Conservation (phyloP, 192 early-diverging fungal species). For the Linnemannia hyalina region DNA sequence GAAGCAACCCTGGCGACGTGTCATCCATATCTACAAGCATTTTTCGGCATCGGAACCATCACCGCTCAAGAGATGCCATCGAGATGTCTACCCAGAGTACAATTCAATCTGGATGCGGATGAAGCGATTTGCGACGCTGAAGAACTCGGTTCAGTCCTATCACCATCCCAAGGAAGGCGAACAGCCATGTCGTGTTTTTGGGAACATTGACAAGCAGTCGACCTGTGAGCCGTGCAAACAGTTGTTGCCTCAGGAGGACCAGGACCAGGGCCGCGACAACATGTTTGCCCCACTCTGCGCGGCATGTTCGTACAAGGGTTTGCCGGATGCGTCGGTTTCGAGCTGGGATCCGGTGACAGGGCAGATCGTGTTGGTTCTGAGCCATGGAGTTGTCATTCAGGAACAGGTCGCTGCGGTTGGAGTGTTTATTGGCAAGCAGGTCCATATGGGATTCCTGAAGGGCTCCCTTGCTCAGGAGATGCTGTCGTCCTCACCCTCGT, state of each 20-base stretch:
- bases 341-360: conserved; percentile 38
- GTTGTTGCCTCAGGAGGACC: background rate
- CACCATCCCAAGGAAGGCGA: conserved; percentile 1
- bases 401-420: conserved; percentile 48
- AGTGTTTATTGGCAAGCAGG: conserved; percentile 53
- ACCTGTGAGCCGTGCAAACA: conserved; percentile 6
- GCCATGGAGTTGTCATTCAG: conserved; percentile 41
- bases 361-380: conserved; percentile 26
- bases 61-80: conserved; percentile 50
- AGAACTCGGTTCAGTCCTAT: conserved; percentile 38
- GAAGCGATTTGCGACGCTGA: conserved; percentile 37
- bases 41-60: conserved; percentile 45
- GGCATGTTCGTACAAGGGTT: conserved; percentile 36
- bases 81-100: conserved; percentile 54
- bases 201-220: background rate
- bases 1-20: conserved; percentile 48
- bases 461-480: conserved; percentile 48
- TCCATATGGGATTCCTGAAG: conserved; percentile 51
- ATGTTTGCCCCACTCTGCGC: conserved; percentile 16
- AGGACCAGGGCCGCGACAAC: background rate
- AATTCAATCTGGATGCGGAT: conserved; percentile 44
- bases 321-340: conserved; percentile 36
- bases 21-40: conserved; percentile 53
- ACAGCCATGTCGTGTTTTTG: background rate
- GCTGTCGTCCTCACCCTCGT: conserved; percentile 17